Base-by-base conservation (phyloP, 768 basidiomycete species). In the Tulasnella sp. region DNA sequence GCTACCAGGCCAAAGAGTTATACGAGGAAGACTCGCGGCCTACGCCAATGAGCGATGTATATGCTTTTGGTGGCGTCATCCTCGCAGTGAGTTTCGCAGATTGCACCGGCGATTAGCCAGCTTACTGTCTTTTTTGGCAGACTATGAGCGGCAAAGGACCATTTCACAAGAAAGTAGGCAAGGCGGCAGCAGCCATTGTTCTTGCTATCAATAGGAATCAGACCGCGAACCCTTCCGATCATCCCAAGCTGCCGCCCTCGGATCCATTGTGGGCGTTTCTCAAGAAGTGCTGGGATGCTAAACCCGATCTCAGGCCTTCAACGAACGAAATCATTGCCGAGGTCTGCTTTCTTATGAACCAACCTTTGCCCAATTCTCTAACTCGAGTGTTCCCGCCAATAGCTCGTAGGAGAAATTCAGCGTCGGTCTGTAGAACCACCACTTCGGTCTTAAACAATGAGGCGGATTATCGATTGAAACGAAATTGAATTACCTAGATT, bases 41-140 rank as follows among this genome's bases (percentile, higher is more conserved):
- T 32, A 48, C 18, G 57, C n/a, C 20, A 1, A 35, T n/a, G 44
- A 71, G 42, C 69, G 77, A 77, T 71, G 42, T 67, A 9, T 72
- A 51, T 44, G 61, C 77, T 40, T 77, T 77, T 77, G 70, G 67
- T 37, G 71, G 37, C 23, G 40, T 77, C 26, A 46, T 51, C 15
- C 26, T 69, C 3, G 75, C 51, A 26, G 46, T 61, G 61, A 55
- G 51, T 32, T 61, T 29, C 39, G 29, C 44, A 6, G 4, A n/a
- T 32, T 42, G 39, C 55, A 37, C 51, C 35, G 13, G 26, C 29
- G 4, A 23, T 5, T 0, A 39, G 11, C 7, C 44, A 18, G 26
- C 26, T 57, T 44, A 11, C 46, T 40, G 9, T 23, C 20, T 20
- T 18, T 9, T 35, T 9, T 39, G 26, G 44, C 16, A 77, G 46